These are phyloP conservation scores for Nicotiana paniculata DNA, from an alignment of 257 asterid genomes.

Conservation along the genomic window DNA sequence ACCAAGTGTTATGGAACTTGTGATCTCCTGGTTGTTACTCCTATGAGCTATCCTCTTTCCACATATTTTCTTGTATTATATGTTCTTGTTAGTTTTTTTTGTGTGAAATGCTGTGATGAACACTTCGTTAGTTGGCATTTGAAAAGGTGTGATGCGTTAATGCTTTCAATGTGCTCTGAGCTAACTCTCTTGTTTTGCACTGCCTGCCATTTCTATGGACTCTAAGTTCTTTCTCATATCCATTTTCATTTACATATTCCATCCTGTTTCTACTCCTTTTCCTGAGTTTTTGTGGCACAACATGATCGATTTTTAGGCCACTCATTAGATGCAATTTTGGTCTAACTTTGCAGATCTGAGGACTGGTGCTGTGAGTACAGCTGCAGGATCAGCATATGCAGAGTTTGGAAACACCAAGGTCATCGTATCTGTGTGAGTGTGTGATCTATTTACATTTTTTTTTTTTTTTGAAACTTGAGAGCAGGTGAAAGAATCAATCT, in stretches of 20 bases:
- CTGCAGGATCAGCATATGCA: conserved; percentile 98
- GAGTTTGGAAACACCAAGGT: conserved; percentile 95
- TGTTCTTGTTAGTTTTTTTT: not conserved
- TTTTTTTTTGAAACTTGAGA: not conserved
- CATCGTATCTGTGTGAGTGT: conserved; percentile 92
- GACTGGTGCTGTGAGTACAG: conserved; percentile 89
- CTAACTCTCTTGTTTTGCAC: not conserved
- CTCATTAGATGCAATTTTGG: conserved; percentile 1
- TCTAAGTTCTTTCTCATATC: not conserved
- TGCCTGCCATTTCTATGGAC: not conserved
- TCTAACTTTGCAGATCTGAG: conserved; percentile 53
- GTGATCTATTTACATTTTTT: not conserved
- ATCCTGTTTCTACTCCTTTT: not conserved
- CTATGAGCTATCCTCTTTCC: not conserved
- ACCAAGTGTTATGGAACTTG: not conserved
- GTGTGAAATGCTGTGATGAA: not conserved
- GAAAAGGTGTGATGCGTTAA: not conserved
- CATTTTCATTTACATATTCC: not conserved
- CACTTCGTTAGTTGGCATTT: not conserved
- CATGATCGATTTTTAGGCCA: not conserved
- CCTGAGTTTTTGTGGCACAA: not conserved
- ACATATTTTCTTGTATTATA: not conserved
- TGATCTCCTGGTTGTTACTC: not conserved
- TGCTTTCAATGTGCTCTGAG: not conserved
- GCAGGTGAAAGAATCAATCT: not conserved